These are phyloP conservation scores for Verticillium klebahnii DNA, from an alignment of 2,329 filamentous ascomycete species.

Conservation along the genomic window DNA sequence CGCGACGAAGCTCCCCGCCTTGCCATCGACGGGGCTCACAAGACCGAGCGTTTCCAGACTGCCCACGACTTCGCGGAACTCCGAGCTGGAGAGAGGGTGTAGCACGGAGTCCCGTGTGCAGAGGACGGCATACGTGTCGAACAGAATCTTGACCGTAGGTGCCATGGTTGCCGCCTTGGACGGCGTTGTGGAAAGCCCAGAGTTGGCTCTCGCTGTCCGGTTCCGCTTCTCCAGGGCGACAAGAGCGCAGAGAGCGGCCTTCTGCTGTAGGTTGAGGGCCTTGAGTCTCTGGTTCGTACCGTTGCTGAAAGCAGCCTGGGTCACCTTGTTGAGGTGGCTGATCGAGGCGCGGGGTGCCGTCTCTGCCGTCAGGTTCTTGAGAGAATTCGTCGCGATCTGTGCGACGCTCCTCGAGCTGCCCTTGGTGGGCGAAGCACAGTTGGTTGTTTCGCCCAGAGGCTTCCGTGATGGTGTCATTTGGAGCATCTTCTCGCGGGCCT, in stretches of 20 bases:
- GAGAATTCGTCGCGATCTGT: slow-evolving; percentile 46
- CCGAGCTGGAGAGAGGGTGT: slow-evolving; percentile 82
- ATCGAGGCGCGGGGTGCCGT: slow-evolving; percentile 87
- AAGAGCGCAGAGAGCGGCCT: slow-evolving; percentile 85
- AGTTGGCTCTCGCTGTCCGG: slow-evolving; percentile 33
- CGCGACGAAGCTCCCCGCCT: slow-evolving; percentile 60
- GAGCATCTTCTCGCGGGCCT: slow-evolving; percentile 49
- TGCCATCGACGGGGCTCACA: slow-evolving; percentile 65
- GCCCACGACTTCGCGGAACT: slow-evolving; percentile 89
- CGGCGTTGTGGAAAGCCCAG: slow-evolving; percentile 40
- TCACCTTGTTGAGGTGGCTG: slow-evolving; percentile 86
- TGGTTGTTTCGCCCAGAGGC: slow-evolving; percentile 76
- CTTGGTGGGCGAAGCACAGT: slow-evolving; percentile 55
- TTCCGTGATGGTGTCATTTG: slow-evolving; percentile 67
- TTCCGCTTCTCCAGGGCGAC: slow-evolving; percentile 79
- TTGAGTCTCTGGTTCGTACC: slow-evolving; percentile 80
- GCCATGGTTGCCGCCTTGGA: slow-evolving; percentile 58
- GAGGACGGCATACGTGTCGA: slow-evolving; percentile 74
- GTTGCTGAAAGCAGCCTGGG: slow-evolving; percentile 84
- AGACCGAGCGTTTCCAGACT: slow-evolving; percentile 86
- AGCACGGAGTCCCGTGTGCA: slow-evolving; percentile 87
- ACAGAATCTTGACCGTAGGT: slow-evolving; percentile 79
- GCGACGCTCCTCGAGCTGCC: slow-evolving; percentile 35
- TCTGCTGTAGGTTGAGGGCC: slow-evolving; percentile 91
- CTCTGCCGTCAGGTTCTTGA: slow-evolving; percentile 62